These are phyloP conservation scores for Hygrophoropsis aurantiaca DNA, from an alignment of 768 basidiomycete genomes.

Conservation along the genomic window DNA sequence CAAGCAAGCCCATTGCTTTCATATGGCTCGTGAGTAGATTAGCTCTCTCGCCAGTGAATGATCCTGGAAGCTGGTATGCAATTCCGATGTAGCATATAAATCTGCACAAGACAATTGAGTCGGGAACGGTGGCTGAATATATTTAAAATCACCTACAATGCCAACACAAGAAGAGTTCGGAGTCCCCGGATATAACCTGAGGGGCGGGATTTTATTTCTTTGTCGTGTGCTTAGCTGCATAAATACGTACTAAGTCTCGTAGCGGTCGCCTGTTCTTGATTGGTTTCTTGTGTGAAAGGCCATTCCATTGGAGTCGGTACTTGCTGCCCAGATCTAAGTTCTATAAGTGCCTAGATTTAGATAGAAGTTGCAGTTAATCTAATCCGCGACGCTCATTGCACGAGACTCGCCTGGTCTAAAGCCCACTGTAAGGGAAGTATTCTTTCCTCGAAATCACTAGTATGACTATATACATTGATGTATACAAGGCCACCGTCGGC, in stretches of 20 bases:
- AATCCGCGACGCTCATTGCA: too few species aligned
- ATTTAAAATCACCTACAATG: constrained; percentile 45
- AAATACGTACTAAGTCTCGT: constrained; percentile 56
- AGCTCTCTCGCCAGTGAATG: constrained; percentile 66
- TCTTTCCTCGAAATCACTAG: constrained; percentile 65
- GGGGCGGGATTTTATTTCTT: too few species aligned
- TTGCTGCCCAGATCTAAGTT: constrained; percentile 57
- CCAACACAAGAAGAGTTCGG: constrained; percentile 60
- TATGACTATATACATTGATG: constrained; percentile 65
- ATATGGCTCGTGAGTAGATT: constrained; percentile 66
- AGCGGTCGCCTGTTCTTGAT: constrained; percentile 54
- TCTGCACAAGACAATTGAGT: constrained; percentile 31
- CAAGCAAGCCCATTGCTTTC: constrained; percentile 77
- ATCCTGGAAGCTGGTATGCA: constrained; percentile 75
- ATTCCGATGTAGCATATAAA: constrained; percentile 75
- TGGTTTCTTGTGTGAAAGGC: constrained; percentile 70
- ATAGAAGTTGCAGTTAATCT: neutral
- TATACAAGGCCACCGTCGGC: constrained; percentile 64
- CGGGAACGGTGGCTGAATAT: neutral
- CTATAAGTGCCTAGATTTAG: constrained; percentile 61
- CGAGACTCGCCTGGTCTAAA: constrained; percentile 59
- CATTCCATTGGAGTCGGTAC: constrained; percentile 65
- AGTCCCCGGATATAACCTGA: constrained; percentile 65
- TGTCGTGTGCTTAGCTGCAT: too few species aligned
- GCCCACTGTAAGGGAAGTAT: constrained; percentile 78